Evolutionary conservation across 1,284 basidiomycete species (phyloP).

Genomic region (Inonotus obliquus): DNA sequence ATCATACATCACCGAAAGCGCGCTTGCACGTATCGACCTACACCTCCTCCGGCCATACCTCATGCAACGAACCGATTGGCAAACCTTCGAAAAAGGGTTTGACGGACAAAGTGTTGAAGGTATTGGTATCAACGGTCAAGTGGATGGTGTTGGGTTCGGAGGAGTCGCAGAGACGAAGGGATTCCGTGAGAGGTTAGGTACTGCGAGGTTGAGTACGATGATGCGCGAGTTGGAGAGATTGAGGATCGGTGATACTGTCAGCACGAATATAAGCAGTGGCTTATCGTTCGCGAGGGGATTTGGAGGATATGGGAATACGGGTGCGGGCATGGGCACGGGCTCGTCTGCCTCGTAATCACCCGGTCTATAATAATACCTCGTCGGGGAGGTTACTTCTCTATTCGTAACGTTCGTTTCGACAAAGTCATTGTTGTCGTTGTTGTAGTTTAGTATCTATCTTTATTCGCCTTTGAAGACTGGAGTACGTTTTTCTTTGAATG

Average conservation of each 20-base stretch:
- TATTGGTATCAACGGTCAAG: slow-evolving; percentile 27
- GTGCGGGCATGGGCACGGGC: neutral
- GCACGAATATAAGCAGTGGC: slow-evolving; percentile 45
- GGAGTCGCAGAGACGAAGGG: slow-evolving; percentile 37
- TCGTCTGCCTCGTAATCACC: slow-evolving; percentile 34
- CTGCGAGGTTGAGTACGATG: slow-evolving; percentile 67
- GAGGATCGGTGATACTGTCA: slow-evolving; percentile 54
- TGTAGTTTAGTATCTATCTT: slow-evolving; percentile 26
- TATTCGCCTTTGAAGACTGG: slow-evolving; percentile 84
- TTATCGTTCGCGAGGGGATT: slow-evolving; percentile 40
- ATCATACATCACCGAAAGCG: slow-evolving; percentile 89
- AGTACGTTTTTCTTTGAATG: slow-evolving; percentile 85
- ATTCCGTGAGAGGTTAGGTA: slow-evolving; percentile 64
- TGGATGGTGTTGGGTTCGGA: slow-evolving; percentile 25
- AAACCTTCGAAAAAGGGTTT: slow-evolving; percentile 71
- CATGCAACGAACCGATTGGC: slow-evolving; percentile 86
- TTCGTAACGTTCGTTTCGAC: neutral
- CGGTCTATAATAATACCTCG: slow-evolving; percentile 3
- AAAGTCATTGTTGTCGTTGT: slow-evolving; percentile 23
- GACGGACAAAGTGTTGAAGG: slow-evolving; percentile 48
- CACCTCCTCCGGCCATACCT: slow-evolving; percentile 88
- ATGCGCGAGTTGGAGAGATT: slow-evolving; percentile 79
- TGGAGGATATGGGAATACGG: slow-evolving; percentile 16
- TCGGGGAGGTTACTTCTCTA: neutral
- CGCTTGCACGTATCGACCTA: slow-evolving; percentile 88